Evolutionary conservation across 306 rosid genomes (phyloP).

Genomic region (Glycine soja): DNA sequence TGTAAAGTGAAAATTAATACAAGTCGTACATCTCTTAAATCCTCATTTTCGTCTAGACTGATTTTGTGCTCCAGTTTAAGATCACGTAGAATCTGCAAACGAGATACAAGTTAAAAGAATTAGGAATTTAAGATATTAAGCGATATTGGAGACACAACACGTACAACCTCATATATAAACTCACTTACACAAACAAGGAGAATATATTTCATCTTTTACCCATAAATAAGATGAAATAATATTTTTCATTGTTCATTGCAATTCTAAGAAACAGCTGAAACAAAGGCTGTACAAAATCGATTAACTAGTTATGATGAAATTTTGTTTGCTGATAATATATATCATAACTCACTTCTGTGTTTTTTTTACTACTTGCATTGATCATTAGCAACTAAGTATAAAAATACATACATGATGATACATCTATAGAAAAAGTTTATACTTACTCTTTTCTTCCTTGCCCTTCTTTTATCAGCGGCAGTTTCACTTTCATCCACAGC

Average conservation of each 20-base stretch:
- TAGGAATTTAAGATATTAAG: background rate
- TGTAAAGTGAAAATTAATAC: no score
- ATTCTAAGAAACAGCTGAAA: no score
- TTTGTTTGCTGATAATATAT: background rate
- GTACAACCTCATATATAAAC: background rate
- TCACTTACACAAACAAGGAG: background rate
- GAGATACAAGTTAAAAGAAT: background rate
- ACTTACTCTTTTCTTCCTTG: slow-evolving; percentile 59
- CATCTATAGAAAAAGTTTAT: background rate
- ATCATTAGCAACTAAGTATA: background rate
- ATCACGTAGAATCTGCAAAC: no score
- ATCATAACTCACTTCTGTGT: background rate
- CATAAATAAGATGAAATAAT: slow-evolving; percentile 7
- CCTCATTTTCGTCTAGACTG: no score
- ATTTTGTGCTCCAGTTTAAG: no score
- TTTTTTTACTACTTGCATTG: background rate
- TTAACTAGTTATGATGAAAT: background rate
- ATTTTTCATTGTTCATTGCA: background rate
- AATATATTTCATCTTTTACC: background rate
- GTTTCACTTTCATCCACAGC: slow-evolving; percentile 50
- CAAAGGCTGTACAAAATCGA: background rate
- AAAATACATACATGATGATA: no score
- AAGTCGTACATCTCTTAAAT: no score
- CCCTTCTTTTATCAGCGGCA: slow-evolving; percentile 52
- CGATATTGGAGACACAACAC: background rate